Conservation (phyloP, 2,329 filamentous ascomycete species). For the Remersonia thermophila region DNA sequence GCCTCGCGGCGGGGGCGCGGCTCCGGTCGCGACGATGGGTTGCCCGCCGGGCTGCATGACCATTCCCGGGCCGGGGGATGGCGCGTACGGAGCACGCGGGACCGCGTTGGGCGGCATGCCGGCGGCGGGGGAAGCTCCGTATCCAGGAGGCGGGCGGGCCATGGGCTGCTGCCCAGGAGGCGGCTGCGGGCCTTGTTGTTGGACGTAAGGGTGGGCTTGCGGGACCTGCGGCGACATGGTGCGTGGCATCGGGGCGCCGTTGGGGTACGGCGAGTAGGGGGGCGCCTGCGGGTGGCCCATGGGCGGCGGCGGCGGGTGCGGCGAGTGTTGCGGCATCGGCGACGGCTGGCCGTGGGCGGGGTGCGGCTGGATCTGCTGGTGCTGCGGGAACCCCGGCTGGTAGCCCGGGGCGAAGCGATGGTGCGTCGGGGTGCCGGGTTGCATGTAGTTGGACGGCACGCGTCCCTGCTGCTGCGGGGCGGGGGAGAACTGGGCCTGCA, state of each 20-base stretch:
- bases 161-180: slow-evolving; percentile 20
- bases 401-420: slow-evolving; percentile 27
- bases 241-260: slow-evolving; percentile 30
- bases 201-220: slow-evolving; percentile 27
- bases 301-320: slow-evolving; percentile 13
- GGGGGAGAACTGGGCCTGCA: slow-evolving; percentile 31
- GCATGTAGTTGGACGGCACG: slow-evolving; percentile 31
- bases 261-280: slow-evolving; percentile 29
- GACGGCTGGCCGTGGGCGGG: slow-evolving; percentile 13
- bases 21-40: too few species aligned
- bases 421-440: slow-evolving; percentile 28
- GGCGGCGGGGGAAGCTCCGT: slow-evolving; percentile 20
- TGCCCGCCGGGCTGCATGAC: too few species aligned
- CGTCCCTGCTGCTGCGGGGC: slow-evolving; percentile 34
- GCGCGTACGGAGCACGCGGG: not conserved
- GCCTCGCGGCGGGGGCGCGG: too few species aligned
- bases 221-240: slow-evolving; percentile 34
- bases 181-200: slow-evolving; percentile 22
- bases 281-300: slow-evolving; percentile 19
- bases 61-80: not conserved
- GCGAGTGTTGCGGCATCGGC: slow-evolving; percentile 21
- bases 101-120: slow-evolving; percentile 15
- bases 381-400: slow-evolving; percentile 17
- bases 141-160: slow-evolving; percentile 20
- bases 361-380: slow-evolving; percentile 22